Evolutionary conservation across 2,329 filamentous ascomycete species (phyloP), one percentile per base, ranked within the genome.

Genomic region (Xylaria sp.): DNA sequence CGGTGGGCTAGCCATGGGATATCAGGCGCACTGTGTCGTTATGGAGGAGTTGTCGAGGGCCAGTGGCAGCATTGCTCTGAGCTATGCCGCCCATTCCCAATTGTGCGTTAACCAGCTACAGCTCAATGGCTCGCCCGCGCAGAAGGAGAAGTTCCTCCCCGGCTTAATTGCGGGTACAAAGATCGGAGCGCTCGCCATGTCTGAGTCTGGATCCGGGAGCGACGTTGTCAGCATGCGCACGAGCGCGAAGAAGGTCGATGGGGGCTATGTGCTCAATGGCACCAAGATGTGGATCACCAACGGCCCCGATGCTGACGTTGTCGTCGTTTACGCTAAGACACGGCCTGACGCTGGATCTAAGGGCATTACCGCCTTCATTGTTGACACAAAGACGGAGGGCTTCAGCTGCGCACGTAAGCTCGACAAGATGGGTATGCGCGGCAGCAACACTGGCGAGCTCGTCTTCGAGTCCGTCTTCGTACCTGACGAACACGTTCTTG

Each of bases 241-340:
- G 52, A 91, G 88, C 3, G 95, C 94, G 0, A 91, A 89, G 78
- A 85, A 88, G 71, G 92, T 93, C 12, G 92, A 96, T 75, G 94
- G 94, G 41, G 95, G 95, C 32, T 97, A 92, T 79, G 70, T 94
- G 23, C 83, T 99, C 63, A 93, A 94, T 76, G 95, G 94, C 36
- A 93, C 91, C 68, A 97, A 99, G 86, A 97, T 98, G 95, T 99
- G 95, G 95, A 99, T 99, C 78, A 99, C 95, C 70, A 99, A 99
- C 81, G 93, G 95, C 4, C 95, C 95, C 0, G 94, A 98, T 78
- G 96, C 96, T n/a, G 88, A 97, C 79, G 85, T 91, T 48, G 90
- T 98, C 63, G 89, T 99, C 63, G 94, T 99, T n/a, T 99, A 99
- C 80, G 95, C 95, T 62, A 98, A 98, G 85, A 97, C 95, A 0